These are phyloP conservation scores for Chenopodium formosanum DNA, from an alignment of 148 eudicot genomes.

Conservation along the genomic window DNA sequence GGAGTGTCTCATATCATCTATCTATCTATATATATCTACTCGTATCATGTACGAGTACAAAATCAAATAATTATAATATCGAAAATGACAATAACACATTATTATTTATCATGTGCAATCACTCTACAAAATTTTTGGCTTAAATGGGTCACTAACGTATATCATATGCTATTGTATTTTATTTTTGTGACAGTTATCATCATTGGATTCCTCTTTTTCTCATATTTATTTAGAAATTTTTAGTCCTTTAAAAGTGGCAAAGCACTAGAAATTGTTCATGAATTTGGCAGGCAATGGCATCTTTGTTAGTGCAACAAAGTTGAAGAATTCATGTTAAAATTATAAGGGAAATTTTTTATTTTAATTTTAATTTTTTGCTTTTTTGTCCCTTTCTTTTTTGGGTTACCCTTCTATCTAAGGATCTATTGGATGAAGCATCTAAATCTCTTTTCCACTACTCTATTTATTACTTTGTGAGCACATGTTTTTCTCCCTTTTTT, in stretches of 20 bases:
- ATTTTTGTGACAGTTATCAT: conserved; percentile 16
- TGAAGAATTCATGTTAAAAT: neutral
- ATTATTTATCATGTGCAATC: conserved; percentile 25
- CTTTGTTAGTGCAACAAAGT: conserved; percentile 18
- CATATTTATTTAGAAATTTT: neutral
- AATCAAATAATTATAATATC: neutral
- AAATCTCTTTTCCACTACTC: conserved; percentile 4
- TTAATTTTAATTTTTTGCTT: no score
- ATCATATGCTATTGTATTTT: neutral
- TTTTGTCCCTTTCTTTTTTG: conserved; percentile 3
- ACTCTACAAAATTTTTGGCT: conserved; percentile 3
- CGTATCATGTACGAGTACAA: neutral
- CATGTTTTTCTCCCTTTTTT: conserved; percentile 11
- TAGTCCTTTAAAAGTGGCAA: conserved; percentile 13
- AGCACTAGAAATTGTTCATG: conserved; percentile 20
- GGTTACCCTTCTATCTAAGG: neutral
- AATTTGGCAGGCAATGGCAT: conserved; percentile 30
- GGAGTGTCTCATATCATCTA: neutral
- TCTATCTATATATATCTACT: no score
- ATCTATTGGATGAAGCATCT: conserved; percentile 16
- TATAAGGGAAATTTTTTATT: no score
- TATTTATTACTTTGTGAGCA: conserved; percentile 15
- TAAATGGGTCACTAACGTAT: conserved; percentile 16
- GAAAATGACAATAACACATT: conserved; percentile 1
- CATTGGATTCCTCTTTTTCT: conserved; percentile 27